Evolutionary conservation across 805 yeast genomes (phyloP), one percentile per base, ranked within the genome.

Genomic region (Yamadazyma philogaea): DNA sequence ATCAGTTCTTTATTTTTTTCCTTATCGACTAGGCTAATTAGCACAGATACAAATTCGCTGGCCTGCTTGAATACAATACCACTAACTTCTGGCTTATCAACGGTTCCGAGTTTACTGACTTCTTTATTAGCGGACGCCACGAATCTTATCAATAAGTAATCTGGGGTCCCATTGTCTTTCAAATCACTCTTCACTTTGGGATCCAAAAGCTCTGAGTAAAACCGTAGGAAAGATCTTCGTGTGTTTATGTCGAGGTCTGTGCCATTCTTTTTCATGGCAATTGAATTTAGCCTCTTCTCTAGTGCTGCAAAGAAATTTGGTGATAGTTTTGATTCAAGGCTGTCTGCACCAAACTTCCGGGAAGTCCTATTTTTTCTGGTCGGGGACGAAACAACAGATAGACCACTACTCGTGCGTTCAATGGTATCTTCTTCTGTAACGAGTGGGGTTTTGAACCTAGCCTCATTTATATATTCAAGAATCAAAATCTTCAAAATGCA

Each of bases 391-490:
- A 35, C 37, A 11, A 27, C 26, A 2, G 45, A 19, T 22, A 44
- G 34, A 10, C 22, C 39, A 16, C 36, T 21, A 16, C 18, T 21
- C 3, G 32, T 32, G 3, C 10, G 12, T 6, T 26, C 40, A 10
- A 33, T 27, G 12, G 40, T 16, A 6, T 26, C 33, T 17, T 38
- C 41, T n/a, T 24, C 28, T 5, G 26, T 27, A 12, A 31, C 27
- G n/a, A 36, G 44, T 6, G 61, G 59, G 12, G 64, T 68, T 39
- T 72, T 60, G 61, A 82, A 83, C 28, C 87, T 60, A 2, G 86
- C 86, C 57, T 82, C 87, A 44, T 74, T 78, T 41, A 76, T 63
- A 52, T 84, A 82, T 37, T 79, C 83, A 15, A 84, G 56, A 10
- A 84, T 58, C 2, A 82, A 56, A 6, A 80, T 60, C 51, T 81